Evolutionary conservation across 2,329 filamentous ascomycete genomes (phyloP), one percentile per base, ranked within the genome.

Genomic region (Stemphylium lycopersici): DNA sequence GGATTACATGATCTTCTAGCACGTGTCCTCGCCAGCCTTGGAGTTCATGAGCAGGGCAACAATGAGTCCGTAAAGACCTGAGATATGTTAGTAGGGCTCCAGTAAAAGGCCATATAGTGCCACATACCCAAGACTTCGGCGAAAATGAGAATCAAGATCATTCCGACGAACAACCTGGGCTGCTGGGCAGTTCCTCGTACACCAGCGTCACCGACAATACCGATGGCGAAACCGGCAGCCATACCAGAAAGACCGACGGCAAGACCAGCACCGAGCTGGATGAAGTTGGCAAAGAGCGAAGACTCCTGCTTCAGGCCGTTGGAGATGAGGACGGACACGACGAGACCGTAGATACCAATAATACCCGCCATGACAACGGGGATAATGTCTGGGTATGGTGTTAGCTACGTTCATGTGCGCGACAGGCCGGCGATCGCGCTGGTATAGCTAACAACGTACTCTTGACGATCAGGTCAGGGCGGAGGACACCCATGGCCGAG

Each of bases 321-420:
- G 69, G 80, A 82, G 74, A 82, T 82, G 66, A 82, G 69, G 69
- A 82, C 80, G 39, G 79, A 81, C 47, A 82, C 80, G 72, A 82
- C 80, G 49, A 82, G 76, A 65, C 80, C 80, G 77, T 82, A 99
- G 79, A 99, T 98, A 90, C 91, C 95, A 81, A 99, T 98, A 81
- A 99, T 99, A 98, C 95, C 95, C 84, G 95, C 95, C 95, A 99
- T 99, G 88, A 99, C 96, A 80, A 98, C 95, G 77, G 95, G 95
- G 65, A 98, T 93, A 79, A 98, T 97, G 86, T 97, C 93, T 98
- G 67, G 8, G 66, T 7, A 11, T 29, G 32, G 38, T 62, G 47
- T 68, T 51, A 73, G 58, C 40, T 26, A 6, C 24, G 2, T 45
- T 29, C 42, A 36, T 13, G n/a, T 22, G 33, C 16, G 4, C 16